Evolutionary conservation across 768 basidiomycete genomes (phyloP).

Genomic region (Tephrocybe sp.): DNA sequence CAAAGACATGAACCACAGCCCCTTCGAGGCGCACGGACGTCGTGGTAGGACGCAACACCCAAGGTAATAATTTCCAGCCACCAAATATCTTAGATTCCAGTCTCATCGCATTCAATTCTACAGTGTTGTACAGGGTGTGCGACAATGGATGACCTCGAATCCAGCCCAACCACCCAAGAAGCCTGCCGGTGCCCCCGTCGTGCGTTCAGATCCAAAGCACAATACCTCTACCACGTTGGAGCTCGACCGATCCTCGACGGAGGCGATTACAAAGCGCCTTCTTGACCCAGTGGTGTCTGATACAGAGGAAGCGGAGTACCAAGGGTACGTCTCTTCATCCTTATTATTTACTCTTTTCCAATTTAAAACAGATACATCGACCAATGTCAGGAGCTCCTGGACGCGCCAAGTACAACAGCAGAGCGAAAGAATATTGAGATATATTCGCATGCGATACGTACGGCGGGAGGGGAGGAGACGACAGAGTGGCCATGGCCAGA

Average conservation of each 20-base stretch:
- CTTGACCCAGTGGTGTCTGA: conserved; percentile 63
- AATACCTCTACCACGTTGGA: conserved; percentile 25
- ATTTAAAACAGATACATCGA: conserved; percentile 58
- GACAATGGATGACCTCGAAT: conserved; percentile 70
- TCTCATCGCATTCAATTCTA: neutral
- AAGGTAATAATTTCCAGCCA: conserved; percentile 19
- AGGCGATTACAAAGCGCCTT: conserved; percentile 51
- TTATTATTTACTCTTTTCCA: no score
- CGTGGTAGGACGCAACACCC: conserved; percentile 31
- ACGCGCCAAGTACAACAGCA: conserved; percentile 49
- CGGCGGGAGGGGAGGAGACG: conserved; percentile 35
- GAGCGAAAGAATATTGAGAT: conserved; percentile 58
- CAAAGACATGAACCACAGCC: conserved; percentile 66
- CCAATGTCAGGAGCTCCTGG: conserved; percentile 64
- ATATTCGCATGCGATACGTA: conserved; percentile 51
- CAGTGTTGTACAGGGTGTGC: conserved; percentile 76
- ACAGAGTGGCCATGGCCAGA: conserved; percentile 32
- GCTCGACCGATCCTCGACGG: conserved; percentile 50
- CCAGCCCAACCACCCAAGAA: conserved; percentile 42
- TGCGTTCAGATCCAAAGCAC: conserved; percentile 34
- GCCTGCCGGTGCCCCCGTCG: conserved; percentile 30
- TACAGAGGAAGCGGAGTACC: conserved; percentile 69
- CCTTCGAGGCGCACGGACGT: conserved; percentile 64
- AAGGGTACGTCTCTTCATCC: conserved; percentile 43
- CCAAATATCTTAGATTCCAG: no score